Evolutionary conservation across 1,284 basidiomycete genomes (phyloP), one percentile per base, ranked within the genome.

Genomic region (Chalciporus sp.): DNA sequence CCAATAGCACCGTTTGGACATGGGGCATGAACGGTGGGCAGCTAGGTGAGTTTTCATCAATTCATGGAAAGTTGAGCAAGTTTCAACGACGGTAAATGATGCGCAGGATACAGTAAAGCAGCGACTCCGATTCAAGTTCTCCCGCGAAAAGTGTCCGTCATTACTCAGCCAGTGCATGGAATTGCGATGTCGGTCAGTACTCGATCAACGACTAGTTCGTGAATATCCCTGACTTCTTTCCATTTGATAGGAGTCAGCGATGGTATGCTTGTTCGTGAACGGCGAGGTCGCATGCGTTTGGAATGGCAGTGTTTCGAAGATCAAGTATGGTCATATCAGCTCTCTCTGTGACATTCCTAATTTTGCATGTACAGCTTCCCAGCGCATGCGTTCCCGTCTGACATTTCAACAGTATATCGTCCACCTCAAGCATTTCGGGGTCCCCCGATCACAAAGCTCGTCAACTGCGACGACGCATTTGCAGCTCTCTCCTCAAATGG

Each of bases 1-100:
- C 95, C 0, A 80, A 82, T 16, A 70, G 67, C n/a, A 83, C 87
- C n/a, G 82, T 98, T 0, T 98, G 85, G 73, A 97, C 95, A 0
- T 99, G 95, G 95, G 97, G 96, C 0, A 94, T 91, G 23, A 98
- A 98, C 71, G 83, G 82, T 31, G 97, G 97, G 0, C 97, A 99
- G 69, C 79, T 99, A 4, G 95, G 95, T 85, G 51, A 31, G 75
- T 62, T 42, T 28, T 6, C n/a, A 10, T 10, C 29, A 14, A 33
- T 23, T 23, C 23, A 23, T 23, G 23, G 31, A 14, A 6, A 16
- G 31, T 33, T 12, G 14, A 33, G 31, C 6, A 6, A 33, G 12
- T 14, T 16, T 6, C 31, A 16, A 6, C 14, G 31, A 33, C 6
- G 12, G 31, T 33, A 14, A 33, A 33, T 33, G 31, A 14, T 16